Conservation (phyloP, 371 early-diverging fungal species). For the Smittium mucronatum region DNA sequence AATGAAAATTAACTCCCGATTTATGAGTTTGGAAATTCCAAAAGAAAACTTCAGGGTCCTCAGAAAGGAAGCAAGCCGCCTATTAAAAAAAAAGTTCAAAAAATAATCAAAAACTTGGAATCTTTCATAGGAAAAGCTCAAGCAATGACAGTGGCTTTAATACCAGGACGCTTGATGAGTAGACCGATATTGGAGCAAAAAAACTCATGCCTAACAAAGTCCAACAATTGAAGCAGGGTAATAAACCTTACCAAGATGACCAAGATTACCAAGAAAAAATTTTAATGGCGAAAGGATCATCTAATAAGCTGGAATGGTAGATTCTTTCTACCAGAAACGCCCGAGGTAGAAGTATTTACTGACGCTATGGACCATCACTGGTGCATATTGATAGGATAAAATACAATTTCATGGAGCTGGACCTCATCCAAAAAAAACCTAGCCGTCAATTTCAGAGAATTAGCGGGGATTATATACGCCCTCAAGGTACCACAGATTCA, state of each 20-base stretch:
- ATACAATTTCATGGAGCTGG: background rate
- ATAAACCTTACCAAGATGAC: background rate
- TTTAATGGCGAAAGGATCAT: background rate
- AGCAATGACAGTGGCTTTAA: constrained; percentile 8
- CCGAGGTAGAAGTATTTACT: background rate
- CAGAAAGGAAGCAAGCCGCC: background rate
- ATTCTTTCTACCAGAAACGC: background rate
- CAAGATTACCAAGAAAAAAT: background rate
- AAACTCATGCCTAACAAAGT: background rate
- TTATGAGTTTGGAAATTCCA: background rate
- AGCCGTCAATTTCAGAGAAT: background rate
- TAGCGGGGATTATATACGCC: background rate
- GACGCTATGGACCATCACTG: background rate
- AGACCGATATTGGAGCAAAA: background rate
- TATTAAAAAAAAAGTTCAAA: background rate
- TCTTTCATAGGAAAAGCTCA: constrained; percentile 12
- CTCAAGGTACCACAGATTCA: background rate
- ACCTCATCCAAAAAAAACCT: background rate
- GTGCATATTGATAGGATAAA: background rate
- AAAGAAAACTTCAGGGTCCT: background rate
- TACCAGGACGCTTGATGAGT: background rate
- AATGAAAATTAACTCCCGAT: constrained; percentile 25
- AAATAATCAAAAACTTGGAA: constrained; percentile 7
- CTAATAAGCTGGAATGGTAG: background rate
- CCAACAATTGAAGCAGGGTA: background rate